Evolutionary conservation across 768 basidiomycete species (phyloP), one percentile per base, ranked within the genome.

Genomic region (Termitomyces sp.): DNA sequence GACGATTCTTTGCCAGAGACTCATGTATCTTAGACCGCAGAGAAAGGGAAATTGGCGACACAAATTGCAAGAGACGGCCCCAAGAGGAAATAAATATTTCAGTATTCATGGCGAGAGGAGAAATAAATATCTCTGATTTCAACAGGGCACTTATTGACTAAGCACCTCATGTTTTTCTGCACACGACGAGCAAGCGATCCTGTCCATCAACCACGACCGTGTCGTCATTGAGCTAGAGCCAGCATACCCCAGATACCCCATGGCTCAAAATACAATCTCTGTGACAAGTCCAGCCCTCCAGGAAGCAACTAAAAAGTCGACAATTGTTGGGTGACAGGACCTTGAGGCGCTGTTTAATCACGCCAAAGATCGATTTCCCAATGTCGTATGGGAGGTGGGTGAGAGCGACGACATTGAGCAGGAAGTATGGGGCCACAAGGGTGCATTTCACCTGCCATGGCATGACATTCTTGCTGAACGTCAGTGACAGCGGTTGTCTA

Each of bases 401-500:
- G 82, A 82, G 55, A 79, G 81, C 62, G 78, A 75, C 12, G 84
- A 80, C 42, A 76, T 78, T 50, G 73, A 75, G 53, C 81, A 82
- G 59, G 85, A 90, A 65, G 87, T 97, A 28, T 97, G 91, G 89
- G 96, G 92, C 4, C 96, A 98, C 74, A 96, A 98, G 85, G 95
- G 95, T 96, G 38, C 16, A 84, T 72, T 35, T 38, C 15, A 4
- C 49, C 3, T 15, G 33, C 32, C 32, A 18, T 35, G 2, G 22
- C 22, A 7, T 11, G 13, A 36, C 35, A 24, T 53, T 53, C 38
- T 54, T 48, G 33, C 48, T 64, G 9, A 60, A 36, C 28, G 12
- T 32, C 3, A 3, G 13, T 33, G 24, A 22, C 49, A 63, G 96
- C 96, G 20, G 89, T 98, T 68, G 89, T 98, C 0, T 98, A 98